Evolutionary conservation across 1,139 yeast genomes (phyloP), one percentile per base, ranked within the genome.

Genomic region (Eremothecium gossypii): DNA sequence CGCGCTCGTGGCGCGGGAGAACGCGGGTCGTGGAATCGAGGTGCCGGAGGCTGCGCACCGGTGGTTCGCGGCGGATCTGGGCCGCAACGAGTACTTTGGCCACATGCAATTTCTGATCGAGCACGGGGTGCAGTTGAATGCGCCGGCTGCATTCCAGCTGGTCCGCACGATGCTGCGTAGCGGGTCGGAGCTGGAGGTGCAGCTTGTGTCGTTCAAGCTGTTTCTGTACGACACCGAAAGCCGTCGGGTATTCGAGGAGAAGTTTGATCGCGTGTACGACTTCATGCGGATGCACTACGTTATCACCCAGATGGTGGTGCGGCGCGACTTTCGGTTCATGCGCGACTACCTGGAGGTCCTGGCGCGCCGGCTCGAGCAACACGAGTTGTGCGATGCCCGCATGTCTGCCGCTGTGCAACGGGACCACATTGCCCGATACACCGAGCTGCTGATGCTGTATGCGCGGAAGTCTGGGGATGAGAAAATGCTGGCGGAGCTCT

Each of bases 91-190:
- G 38, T 42, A 46, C 4, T 52, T 51, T 36, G 39, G 45, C 28
- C 63, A 59, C 38, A 53, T 49, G 35, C 41, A 48, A 32, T 56
- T 54, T 30, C 42, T 58, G 20, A 53, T 59, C n/a, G 44, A 54
- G 30, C 51, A 53, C 33, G 45, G 51, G 39, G 48, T 59, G 8
- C 37, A 38, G 17, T 47, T 58, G 7, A 44, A 54, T 8, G 41
- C 54, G 6, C 36, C 20, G 8, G 34, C 43, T 27, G 44, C 48
- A n/a, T 42, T 45, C 33, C 41, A 30, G 7, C 41, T 56, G 8
- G 40, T 45, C 12, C 33, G 33, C 11, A 45, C 50, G 20, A 33
- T 59, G 33, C 41, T 58, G 40, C 49, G 50, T 28, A 31, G 17
- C 9, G 60, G 61, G 7, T 54, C 61, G 4, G 53, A 57, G 38